Base-by-base conservation (phyloP, 108 stramenopile genomes). In the Conticribra weissflogii region DNA sequence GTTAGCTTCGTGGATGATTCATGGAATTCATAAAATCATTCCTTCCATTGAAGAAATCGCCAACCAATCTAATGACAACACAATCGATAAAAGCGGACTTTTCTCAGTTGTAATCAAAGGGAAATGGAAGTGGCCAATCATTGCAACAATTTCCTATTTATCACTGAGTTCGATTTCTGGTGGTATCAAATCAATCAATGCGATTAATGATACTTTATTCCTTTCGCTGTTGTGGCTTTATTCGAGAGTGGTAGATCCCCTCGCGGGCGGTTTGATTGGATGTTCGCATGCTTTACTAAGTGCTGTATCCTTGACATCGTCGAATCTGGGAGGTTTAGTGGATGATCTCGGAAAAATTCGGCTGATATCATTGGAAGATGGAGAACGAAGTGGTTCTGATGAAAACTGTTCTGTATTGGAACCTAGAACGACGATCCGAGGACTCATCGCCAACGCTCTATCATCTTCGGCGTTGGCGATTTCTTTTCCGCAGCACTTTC, bases 321-420 rank as follows among this genome's bases (percentile, higher is more conserved):
- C 29, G 15, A 1, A 2, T 8, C 2, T 59, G 3, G 24, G 24
- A 0, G 41, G 45, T 61, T 2, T 3, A 14, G 15, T 61, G 3
- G 28, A 49, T 61, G 27, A 53, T 3, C 54, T 71, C 3, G 50
- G 29, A 48, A 29, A 45, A 12, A 15, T 71, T 19, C 53, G 70
- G 23, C 54, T 71, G 27, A 52, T 32, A 45, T 52, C 59, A 15
- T 61, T 71, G 36, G 70, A 61, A 44, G 70, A 61, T 44, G 53
- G 23, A 49, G 28, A n/a, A 3, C 47, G 19, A 62, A 29, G 16
- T 19, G 22, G 19, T 41, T 12, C 5, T 12, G 12, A 41, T 41
- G 12, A 5, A 9, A 41, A 12, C 36, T 12, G 36, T 41, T 5
- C 5, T 5, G 36, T 9, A 41, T 12, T 9, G 36, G 36, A 41